Evolutionary conservation across 2,329 filamentous ascomycete species (phyloP).

Genomic region (Scedosporium dehoogii): DNA sequence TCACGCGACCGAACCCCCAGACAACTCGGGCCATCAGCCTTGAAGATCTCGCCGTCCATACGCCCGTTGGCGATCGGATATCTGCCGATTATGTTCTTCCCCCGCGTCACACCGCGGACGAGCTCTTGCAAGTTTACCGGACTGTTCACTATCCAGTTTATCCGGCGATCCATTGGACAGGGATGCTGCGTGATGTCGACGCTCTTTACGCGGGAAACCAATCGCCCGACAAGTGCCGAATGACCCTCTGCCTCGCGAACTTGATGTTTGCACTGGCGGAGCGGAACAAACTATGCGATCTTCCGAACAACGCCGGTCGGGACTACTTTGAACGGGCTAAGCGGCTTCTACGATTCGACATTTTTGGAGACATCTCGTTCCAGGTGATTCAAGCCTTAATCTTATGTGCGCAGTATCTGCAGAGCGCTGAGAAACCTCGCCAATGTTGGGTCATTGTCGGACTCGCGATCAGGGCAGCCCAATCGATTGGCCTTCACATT

Average conservation of each 20-base stretch:
- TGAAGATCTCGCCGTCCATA: neutral
- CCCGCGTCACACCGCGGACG: neutral
- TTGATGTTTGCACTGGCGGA: neutral
- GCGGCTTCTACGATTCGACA: slow-evolving; percentile 1
- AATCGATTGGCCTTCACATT: slow-evolving; percentile 1
- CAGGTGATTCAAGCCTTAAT: neutral
- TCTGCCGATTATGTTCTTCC: neutral
- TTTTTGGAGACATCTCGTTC: neutral
- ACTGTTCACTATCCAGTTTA: neutral
- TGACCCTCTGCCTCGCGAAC: slow-evolving; percentile 1
- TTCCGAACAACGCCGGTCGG: neutral
- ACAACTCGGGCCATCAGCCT: neutral
- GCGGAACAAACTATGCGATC: neutral
- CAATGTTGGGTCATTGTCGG: slow-evolving; percentile 1
- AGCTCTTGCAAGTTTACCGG: neutral
- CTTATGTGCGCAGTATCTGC: neutral
- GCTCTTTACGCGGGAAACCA: neutral
- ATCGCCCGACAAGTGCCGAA: neutral
- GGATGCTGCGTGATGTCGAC: neutral
- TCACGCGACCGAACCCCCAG: neutral
- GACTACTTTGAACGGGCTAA: neutral
- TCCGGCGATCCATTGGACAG: neutral
- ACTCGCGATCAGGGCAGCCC: neutral
- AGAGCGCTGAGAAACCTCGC: slow-evolving; percentile 3
- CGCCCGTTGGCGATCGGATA: neutral